Base-by-base conservation (phyloP, 2,329 filamentous ascomycete species). In the Furcasterigmium sp. region DNA sequence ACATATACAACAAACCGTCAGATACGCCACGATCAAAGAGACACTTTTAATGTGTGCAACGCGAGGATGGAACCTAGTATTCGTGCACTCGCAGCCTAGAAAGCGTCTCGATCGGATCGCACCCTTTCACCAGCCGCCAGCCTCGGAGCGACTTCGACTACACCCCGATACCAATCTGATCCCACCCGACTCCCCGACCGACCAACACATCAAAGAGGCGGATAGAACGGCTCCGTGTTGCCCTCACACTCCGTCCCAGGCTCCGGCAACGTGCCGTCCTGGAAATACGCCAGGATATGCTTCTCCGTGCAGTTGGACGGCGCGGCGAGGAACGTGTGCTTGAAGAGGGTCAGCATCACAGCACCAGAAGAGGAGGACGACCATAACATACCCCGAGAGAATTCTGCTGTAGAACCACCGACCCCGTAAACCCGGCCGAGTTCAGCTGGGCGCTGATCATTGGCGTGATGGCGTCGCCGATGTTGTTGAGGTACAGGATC, bases 291-390 rank as follows among this genome's bases (percentile, higher is more conserved):
- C 4, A 57, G 60, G 13, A 75, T 60, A 15, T 64, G 49, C 15
- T 49, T 51, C 2, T 66, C 62, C 3, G 69, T 72, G 50, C 72
- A 75, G 1, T 58, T 56, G 1, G 69, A 73, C 1, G 70, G 61
- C 5, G 68, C 63, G 1, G 72, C 59, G 5, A 72, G 53, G n/a
- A 64, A 67, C 8, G 73, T 78, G 47, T 82, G 78, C 70, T 76
- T 38, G 9, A 28, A n/a, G 8, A 6, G n/a, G 2, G 9, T 5
- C n/a, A 14, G 8, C 21, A 36, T 46, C 19, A 43, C 17, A 15
- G 8, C 32, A 2, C 4, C 13, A 5, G 20, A 2, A 10, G n/a
- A 19, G 20, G 9, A 4, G n/a, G 4, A 18, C 11, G 20, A 13
- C 11, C 10, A 32, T 10, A 9, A 57, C 69, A 58, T 61, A 73